These are phyloP conservation scores for Davidsoniella australis DNA, from an alignment of 2,329 filamentous ascomycete genomes.

Conservation along the genomic window DNA sequence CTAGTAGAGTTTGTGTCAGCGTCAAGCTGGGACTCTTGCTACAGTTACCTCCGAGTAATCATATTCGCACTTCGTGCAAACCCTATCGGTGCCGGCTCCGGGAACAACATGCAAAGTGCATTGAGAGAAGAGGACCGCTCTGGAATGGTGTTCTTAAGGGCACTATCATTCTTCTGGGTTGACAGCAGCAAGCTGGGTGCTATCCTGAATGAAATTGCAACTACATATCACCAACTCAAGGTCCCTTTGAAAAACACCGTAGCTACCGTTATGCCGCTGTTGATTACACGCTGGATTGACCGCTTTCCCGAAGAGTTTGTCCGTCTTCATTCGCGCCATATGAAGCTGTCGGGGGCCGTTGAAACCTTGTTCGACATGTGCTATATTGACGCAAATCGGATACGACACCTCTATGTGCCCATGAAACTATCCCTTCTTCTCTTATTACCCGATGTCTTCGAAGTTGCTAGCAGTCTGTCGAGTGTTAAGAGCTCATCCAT, in stretches of 20 bases:
- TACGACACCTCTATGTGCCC: constrained; percentile 36
- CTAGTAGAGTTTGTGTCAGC: constrained; percentile 49
- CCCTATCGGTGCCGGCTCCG: background rate
- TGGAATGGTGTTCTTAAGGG: constrained; percentile 37
- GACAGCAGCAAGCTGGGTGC: constrained; percentile 43
- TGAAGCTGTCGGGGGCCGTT: constrained; percentile 44
- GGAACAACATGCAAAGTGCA: constrained; percentile 10
- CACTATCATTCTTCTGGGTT: constrained; percentile 48
- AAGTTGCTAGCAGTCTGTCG: constrained; percentile 49
- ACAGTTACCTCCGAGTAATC: constrained; percentile 39
- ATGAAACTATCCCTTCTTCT: constrained; percentile 46
- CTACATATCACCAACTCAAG: constrained; percentile 48
- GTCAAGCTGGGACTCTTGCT: constrained; percentile 42
- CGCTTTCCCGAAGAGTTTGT: constrained; percentile 48
- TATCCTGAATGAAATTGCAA: constrained; percentile 48
- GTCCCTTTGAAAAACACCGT: constrained; percentile 47
- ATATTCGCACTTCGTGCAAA: constrained; percentile 30
- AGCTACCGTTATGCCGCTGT: constrained; percentile 41
- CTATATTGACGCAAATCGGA: constrained; percentile 38
- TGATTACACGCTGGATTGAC: constrained; percentile 50
- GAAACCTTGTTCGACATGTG: constrained; percentile 57
- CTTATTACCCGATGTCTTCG: constrained; percentile 50
- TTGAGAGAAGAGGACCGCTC: constrained; percentile 33
- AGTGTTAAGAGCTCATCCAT: constrained; percentile 45
- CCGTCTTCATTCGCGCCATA: constrained; percentile 40